A percentile compares a stretch with the other conserved stretches of the same genome.
phyloP scores from a whole-genome alignment of 768 basidiomycete genomes.

The Russula sp. region DNA sequence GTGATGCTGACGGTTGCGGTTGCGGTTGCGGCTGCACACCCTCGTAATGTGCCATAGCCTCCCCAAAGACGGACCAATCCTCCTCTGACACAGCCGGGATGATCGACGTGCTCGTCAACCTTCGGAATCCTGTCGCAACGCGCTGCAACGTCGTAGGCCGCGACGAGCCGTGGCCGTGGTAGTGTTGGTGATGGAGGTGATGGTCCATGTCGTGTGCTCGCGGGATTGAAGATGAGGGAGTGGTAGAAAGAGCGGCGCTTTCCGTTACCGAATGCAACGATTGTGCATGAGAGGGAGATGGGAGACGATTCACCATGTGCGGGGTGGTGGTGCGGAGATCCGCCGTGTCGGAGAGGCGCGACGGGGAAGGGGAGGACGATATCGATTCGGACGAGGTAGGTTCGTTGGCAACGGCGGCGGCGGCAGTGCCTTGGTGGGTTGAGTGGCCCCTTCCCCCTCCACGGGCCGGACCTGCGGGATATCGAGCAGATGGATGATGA shows the following conservation, averaged over 20 bases:
- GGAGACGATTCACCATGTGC: not conserved
- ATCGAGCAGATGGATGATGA: too few species aligned
- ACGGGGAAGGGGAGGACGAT: not conserved
- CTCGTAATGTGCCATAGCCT: slow-evolving; percentile 27
- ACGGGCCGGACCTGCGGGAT: too few species aligned
- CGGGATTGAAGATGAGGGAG: not conserved
- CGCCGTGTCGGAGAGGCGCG: not conserved
- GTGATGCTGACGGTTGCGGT: not conserved
- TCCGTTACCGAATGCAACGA: not conserved
- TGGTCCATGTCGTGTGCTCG: not conserved
- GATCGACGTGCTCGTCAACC: not conserved
- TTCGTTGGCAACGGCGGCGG: not conserved
- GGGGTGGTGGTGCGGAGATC: not conserved
- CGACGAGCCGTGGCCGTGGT: not conserved
- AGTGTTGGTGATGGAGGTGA: not conserved
- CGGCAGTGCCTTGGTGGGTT: not conserved
- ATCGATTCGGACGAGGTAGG: not conserved
- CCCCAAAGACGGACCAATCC: slow-evolving; percentile 29
- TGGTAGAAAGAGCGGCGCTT: not conserved
- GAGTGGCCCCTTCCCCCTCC: too few species aligned
- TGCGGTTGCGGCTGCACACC: not conserved
- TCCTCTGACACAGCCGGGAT: not conserved
- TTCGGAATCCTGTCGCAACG: slow-evolving; percentile 12
- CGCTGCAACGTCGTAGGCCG: slow-evolving; percentile 14
- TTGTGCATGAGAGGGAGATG: not conserved